phyloP scores from a whole-genome alignment of 371 early-diverging fungal genomes.

The Polyrhizophydium stewartii region DNA sequence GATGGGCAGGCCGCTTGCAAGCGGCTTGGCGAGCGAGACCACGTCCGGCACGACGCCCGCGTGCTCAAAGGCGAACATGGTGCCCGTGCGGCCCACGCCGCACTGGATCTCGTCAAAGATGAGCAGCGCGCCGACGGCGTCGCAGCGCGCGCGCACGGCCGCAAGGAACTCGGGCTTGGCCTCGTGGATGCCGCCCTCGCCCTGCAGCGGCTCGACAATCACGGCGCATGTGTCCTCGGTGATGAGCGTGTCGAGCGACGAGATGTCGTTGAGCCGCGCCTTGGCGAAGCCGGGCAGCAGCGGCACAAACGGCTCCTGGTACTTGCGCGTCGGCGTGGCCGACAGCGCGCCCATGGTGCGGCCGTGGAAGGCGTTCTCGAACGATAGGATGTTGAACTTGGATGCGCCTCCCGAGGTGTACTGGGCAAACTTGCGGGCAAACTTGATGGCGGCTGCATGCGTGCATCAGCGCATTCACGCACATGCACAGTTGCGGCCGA shows the following conservation, averaged over 20 bases:
- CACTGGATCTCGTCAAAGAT: conserved; percentile 97
- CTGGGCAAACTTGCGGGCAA: conserved; percentile 82
- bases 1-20: conserved; percentile 95
- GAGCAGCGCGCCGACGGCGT: conserved; percentile 76
- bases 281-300: conserved; percentile 79
- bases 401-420: conserved; percentile 41
- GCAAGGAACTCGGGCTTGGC: conserved; percentile 69
- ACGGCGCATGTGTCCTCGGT: conserved; percentile 78
- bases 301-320: conserved; percentile 88
- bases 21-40: conserved; percentile 91
- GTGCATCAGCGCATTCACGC: not conserved
- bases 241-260: conserved; percentile 51
- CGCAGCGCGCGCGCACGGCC: conserved; percentile 70
- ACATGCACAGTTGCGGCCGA: not conserved
- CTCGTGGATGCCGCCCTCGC: conserved; percentile 87
- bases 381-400: conserved; percentile 64
- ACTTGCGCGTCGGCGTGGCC: conserved; percentile 85
- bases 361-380: conserved; percentile 90
- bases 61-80: conserved; percentile 81
- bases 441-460: conserved; percentile 71
- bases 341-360: conserved; percentile 91
- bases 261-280: conserved; percentile 67
- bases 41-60: conserved; percentile 79
- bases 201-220: conserved; percentile 96
- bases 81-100: conserved; percentile 91